phyloP scores from a whole-genome alignment of 192 early-diverging fungal species.

The Linnemannia elongata region DNA sequence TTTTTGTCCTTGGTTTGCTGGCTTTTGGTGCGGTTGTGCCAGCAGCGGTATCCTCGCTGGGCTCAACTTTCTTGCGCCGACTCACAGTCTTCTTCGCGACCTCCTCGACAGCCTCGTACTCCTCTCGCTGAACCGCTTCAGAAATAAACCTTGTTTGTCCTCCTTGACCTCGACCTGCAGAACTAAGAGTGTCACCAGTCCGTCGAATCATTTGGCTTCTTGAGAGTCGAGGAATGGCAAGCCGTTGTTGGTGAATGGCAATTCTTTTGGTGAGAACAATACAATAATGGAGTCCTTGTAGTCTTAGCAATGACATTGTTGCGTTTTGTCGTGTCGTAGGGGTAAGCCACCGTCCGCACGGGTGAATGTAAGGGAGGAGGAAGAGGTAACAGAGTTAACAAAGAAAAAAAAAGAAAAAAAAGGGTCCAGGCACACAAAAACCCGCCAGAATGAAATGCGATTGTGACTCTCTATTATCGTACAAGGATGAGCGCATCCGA shows the following conservation, averaged over 20 bases:
- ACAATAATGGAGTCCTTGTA: neutral
- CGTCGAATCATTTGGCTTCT: neutral
- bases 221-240: neutral
- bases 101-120: neutral
- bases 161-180: neutral
- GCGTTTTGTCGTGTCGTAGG: neutral
- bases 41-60: neutral
- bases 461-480: slow-evolving; percentile 1
- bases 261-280: neutral
- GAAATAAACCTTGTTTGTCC: slow-evolving; percentile 3
- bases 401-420: neutral
- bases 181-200: neutral
- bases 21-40: neutral
- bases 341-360: neutral
- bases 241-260: neutral
- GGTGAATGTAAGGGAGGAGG: neutral
- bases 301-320: neutral
- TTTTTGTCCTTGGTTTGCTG: neutral
- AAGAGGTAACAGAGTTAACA: neutral
- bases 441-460: neutral
- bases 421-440: neutral
- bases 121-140: neutral
- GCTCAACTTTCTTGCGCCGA: neutral
- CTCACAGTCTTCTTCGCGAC: neutral
- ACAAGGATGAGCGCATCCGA: neutral